Evolutionary conservation across 768 basidiomycete genomes (phyloP).

Genomic region (Agaricus blazei): DNA sequence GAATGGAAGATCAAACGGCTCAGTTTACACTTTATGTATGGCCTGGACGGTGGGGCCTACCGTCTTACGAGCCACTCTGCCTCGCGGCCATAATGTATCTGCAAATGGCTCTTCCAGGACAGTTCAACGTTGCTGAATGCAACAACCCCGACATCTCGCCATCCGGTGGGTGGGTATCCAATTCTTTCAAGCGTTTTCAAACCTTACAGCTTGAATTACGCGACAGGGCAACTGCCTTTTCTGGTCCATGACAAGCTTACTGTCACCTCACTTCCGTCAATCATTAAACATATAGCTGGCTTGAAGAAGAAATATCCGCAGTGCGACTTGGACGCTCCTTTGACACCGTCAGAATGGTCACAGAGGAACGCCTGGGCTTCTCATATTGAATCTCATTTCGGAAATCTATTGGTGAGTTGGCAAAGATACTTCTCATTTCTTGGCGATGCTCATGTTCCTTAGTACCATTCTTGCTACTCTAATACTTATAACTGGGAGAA

Average conservation of each 20-base stretch:
- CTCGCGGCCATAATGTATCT: conserved; percentile 63
- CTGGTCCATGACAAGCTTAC: conserved; percentile 51
- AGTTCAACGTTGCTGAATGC: conserved; percentile 57
- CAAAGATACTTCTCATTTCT: neutral
- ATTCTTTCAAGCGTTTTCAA: neutral
- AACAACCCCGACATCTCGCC: conserved; percentile 70
- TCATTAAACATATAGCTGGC: conserved; percentile 60
- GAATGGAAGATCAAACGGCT: neutral
- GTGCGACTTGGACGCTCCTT: conserved; percentile 42
- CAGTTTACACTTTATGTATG: conserved; percentile 53
- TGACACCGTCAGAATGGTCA: conserved; percentile 44
- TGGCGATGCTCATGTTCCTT: conserved; percentile 4
- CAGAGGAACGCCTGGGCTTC: conserved; percentile 58
- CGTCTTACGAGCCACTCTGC: conserved; percentile 64
- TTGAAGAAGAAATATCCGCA: conserved; percentile 33
- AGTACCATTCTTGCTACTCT: conserved; percentile 66
- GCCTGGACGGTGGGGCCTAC: conserved; percentile 61
- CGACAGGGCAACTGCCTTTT: conserved; percentile 67
- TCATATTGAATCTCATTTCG: conserved; percentile 61
- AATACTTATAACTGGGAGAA: conserved; percentile 56
- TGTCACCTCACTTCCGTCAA: conserved; percentile 51
- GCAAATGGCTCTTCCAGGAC: conserved; percentile 64
- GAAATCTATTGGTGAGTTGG: conserved; percentile 62
- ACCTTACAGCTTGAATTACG: conserved; percentile 9
- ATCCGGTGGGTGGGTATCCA: conserved; percentile 46